Conservation (phyloP, 202 grass and related monocot species). For the Bolboschoenoplectus hybrid region DNA sequence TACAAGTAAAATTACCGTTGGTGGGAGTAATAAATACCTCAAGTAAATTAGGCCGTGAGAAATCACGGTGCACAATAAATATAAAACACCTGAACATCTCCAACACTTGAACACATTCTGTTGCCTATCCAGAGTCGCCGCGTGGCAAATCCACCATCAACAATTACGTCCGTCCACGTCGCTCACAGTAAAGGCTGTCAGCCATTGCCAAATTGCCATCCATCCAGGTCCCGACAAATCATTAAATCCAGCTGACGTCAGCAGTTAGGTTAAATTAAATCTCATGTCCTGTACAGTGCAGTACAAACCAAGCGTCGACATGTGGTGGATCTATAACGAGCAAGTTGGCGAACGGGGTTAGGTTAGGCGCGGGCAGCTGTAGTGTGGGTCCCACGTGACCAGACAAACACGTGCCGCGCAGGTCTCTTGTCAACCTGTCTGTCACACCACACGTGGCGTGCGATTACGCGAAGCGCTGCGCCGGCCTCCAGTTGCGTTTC, state of each 20-base stretch:
- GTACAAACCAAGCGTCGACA: background rate
- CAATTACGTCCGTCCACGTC: constrained; percentile 13
- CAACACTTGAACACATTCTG: too few species aligned
- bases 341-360: constrained; percentile 44
- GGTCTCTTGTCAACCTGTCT: background rate
- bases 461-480: constrained; percentile 51
- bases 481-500: constrained; percentile 14
- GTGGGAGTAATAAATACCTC: too few species aligned
- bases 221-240: background rate
- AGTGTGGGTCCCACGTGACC: constrained; percentile 25
- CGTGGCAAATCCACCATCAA: background rate
- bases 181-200: background rate
- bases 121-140: background rate
- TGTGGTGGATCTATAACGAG: background rate
- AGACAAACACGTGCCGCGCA: constrained; percentile 17
- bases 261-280: too few species aligned
- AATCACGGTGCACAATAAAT: too few species aligned
- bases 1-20: too few species aligned
- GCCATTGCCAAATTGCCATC: too few species aligned
- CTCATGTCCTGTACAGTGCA: too few species aligned
- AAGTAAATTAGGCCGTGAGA: too few species aligned
- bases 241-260: constrained; percentile 6
- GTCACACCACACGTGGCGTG: constrained; percentile 47
- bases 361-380: constrained; percentile 41
- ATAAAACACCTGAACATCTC: too few species aligned